Evolutionary conservation across 106 monocot genomes (phyloP).

Genomic region (Xerophyta viscosa): DNA sequence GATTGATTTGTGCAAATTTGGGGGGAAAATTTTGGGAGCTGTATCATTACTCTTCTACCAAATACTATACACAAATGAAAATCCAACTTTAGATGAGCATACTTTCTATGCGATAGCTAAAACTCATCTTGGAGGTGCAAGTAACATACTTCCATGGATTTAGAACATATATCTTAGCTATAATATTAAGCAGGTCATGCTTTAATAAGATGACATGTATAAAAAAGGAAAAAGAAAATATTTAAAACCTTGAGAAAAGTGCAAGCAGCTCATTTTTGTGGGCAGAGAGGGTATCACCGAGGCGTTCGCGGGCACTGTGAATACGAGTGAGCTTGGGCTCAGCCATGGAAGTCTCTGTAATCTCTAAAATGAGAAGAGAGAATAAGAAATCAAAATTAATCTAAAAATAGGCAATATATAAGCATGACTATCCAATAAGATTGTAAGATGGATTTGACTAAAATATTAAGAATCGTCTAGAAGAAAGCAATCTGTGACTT

Average conservation of each 20-base stretch:
- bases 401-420: neutral
- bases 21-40: too few relatives aligned
- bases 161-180: too few relatives aligned
- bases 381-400: neutral
- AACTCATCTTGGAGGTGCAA: too few relatives aligned
- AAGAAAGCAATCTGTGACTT: too few relatives aligned
- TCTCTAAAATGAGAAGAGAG: neutral
- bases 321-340: constrained; percentile 34
- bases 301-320: constrained; percentile 47
- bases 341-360: constrained; percentile 25
- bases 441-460: neutral
- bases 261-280: constrained; percentile 55
- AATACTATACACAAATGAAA: too few relatives aligned
- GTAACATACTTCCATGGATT: too few relatives aligned
- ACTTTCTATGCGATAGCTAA: too few relatives aligned
- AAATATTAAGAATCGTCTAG: neutral
- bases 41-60: too few relatives aligned
- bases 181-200: too few relatives aligned
- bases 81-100: too few relatives aligned
- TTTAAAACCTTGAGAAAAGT: constrained; percentile 53
- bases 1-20: too few relatives aligned
- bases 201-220: neutral
- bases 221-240: neutral
- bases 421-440: neutral
- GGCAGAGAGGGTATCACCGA: constrained; percentile 51